These are phyloP conservation scores for Zychaea mexicana DNA, from an alignment of 371 early-diverging fungal species.

Conservation along the genomic window DNA sequence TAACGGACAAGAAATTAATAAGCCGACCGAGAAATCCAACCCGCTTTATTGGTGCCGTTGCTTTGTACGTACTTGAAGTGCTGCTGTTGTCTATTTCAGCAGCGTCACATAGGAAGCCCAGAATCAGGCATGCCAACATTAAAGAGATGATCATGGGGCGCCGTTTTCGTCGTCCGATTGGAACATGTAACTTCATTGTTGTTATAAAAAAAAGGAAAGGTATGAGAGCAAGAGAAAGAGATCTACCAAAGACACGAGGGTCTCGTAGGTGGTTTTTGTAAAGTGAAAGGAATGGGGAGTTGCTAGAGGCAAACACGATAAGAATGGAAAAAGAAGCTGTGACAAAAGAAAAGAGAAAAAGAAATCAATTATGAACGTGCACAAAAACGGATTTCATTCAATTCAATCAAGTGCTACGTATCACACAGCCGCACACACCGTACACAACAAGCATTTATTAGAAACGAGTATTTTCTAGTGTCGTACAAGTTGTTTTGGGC, in stretches of 20 bases:
- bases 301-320: no score
- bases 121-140: slow-evolving; percentile 6
- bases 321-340: neutral
- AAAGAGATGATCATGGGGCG: neutral
- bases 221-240: neutral
- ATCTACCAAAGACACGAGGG: neutral
- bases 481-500: no score
- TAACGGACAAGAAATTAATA: neutral
- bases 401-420: slow-evolving; percentile 1
- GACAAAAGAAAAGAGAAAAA: neutral
- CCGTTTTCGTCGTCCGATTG: neutral
- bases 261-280: neutral
- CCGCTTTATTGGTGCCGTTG: neutral
- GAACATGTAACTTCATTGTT: neutral
- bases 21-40: neutral
- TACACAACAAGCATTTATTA: no score
- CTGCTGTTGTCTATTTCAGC: neutral
- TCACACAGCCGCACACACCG: neutral
- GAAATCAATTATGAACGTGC: neutral
- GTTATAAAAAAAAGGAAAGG: neutral
- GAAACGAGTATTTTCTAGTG: no score
- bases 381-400: neutral
- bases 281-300: no score
- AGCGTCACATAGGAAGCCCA: neutral
- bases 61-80: slow-evolving; percentile 1